phyloP scores from a whole-genome alignment of 495 filamentous ascomycete species.

The Penicillium psychrofluorescens region DNA sequence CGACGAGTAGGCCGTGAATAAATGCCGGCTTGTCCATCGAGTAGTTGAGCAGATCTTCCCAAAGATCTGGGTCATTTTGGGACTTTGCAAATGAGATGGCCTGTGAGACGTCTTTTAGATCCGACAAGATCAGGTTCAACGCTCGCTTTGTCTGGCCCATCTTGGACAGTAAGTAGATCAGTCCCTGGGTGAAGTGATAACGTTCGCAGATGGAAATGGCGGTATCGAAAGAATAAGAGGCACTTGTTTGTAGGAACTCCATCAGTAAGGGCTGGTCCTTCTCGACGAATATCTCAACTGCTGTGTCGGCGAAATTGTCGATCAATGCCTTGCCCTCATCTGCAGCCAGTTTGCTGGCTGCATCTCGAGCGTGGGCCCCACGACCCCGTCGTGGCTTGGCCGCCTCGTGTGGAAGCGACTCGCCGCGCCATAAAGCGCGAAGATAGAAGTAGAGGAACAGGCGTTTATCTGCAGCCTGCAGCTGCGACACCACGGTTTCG shows the following conservation, averaged over 20 bases:
- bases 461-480: conserved; percentile 43
- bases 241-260: conserved; percentile 78
- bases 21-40: conserved; percentile 94
- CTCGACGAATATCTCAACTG: conserved; percentile 75
- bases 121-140: conserved; percentile 83
- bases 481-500: conserved; percentile 66
- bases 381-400: conserved; percentile 33
- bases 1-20: conserved; percentile 84
- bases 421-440: conserved; percentile 72
- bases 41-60: conserved; percentile 91
- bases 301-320: conserved; percentile 76
- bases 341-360: conserved; percentile 39
- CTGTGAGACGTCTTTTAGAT: conserved; percentile 76
- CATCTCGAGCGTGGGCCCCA: conserved; percentile 29
- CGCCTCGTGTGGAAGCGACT: conserved; percentile 40
- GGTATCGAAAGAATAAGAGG: conserved; percentile 69
- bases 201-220: conserved; percentile 75
- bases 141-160: conserved; percentile 88
- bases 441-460: conserved; percentile 93
- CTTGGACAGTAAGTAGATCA: conserved; percentile 90
- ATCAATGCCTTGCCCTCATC: conserved; percentile 68
- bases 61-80: conserved; percentile 82
- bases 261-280: conserved; percentile 76
- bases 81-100: conserved; percentile 92
- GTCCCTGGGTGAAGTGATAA: conserved; percentile 72